Base-by-base conservation (phyloP, 192 early-diverging fungal species). In the Chytriomyces hyalinus region DNA sequence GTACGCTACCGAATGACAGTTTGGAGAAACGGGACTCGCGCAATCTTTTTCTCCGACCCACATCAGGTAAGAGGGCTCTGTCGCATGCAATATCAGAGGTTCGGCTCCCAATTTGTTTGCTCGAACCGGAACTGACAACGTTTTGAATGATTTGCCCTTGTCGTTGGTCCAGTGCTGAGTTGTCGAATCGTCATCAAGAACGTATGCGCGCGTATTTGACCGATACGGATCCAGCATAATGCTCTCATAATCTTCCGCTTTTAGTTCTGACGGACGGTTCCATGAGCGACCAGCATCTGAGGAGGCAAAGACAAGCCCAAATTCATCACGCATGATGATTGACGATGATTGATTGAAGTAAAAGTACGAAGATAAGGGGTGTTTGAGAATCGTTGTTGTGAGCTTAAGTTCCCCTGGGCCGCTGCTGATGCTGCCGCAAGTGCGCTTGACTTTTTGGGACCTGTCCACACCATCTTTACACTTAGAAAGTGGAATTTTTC, bases 51-150 rank as follows among this genome's bases (percentile, higher is more conserved):
- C 62, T 2, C 67, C 80, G 24, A 69, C 71, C 84, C 89, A 94
- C 13, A 99, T 73, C 28, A 99, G 84, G 93, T 94, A 97, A 66
- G 93, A 90, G 15, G 84, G 79, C 72, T 97, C 88, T 11, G 81
- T 82, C 1, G 94, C 91, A 76, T 96, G 95, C 8, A 66, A 22
- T 9, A 67, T 49, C 10, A 84, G 61, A 15, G 65, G 45, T 4
- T 73, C 65, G 2, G 65, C 47, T 6, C 65, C 70, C 9, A 78
- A 43, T 46, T 46, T 26, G 57, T 81, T 75, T 7, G 76, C 61
- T 6, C 22, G 49, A 17, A 50, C 24, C 3, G 83, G 83, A 2
- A 73, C 65, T 17, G n/a, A 49, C 10, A 84, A 48, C 6, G 48
- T 49, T 44, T 76, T 60, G 62, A 78, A 72, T 7, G 11, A 70